phyloP scores from a whole-genome alignment of 208 protist species.

The Leishmania braziliensis region DNA sequence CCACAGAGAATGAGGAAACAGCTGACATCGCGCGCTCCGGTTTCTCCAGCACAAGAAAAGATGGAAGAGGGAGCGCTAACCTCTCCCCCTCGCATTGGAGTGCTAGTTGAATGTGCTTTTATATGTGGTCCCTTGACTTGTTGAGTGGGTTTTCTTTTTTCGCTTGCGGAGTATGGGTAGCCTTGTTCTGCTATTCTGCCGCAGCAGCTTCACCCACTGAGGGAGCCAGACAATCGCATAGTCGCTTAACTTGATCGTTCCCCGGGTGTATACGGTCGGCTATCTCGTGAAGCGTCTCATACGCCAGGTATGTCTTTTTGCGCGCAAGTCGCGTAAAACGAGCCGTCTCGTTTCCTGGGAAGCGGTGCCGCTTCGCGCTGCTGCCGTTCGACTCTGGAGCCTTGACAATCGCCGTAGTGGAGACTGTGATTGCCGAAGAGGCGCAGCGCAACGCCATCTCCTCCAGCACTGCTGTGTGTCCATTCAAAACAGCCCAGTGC shows the following conservation, averaged over 20 bases:
- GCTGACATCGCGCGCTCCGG: neutral
- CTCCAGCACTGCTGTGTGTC: constrained; percentile 35
- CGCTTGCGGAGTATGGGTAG: neutral
- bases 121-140: neutral
- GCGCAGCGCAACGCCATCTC: constrained; percentile 26
- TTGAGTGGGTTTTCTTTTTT: neutral
- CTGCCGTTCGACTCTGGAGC: neutral
- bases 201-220: constrained; percentile 22
- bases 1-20: neutral
- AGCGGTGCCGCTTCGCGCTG: constrained; percentile 1
- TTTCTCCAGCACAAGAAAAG: neutral
- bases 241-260: constrained; percentile 14
- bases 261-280: constrained; percentile 26
- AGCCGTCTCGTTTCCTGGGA: constrained; percentile 6
- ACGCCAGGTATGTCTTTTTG: constrained; percentile 46
- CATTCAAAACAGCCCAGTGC: constrained; percentile 68
- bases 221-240: constrained; percentile 30
- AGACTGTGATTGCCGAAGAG: neutral
- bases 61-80: neutral
- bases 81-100: neutral
- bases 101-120: neutral
- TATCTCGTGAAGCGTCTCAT: constrained; percentile 49
- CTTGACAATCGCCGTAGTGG: neutral
- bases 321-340: constrained; percentile 45
- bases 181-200: neutral